Conservation (phyloP, 345 rosid genomes). For the Garcia nutans region DNA sequence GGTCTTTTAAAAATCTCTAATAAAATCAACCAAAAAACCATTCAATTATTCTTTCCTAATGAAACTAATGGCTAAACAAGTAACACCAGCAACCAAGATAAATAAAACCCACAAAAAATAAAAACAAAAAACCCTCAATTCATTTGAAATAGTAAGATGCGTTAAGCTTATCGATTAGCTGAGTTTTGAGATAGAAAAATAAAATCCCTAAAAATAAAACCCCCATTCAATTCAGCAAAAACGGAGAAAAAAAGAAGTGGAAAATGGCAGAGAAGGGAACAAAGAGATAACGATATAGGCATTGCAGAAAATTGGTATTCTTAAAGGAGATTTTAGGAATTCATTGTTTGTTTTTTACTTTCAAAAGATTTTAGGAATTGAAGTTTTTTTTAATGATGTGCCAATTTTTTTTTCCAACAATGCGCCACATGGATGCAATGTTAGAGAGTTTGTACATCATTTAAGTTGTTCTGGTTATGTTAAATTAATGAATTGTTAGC, state of each 20-base stretch:
- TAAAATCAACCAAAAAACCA: slow-evolving; percentile 55
- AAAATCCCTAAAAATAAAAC: slow-evolving; percentile 3
- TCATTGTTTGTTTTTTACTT: too few relatives aligned
- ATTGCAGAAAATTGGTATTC: too few relatives aligned
- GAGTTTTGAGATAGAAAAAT: slow-evolving; percentile 27
- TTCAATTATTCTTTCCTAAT: slow-evolving; percentile 13
- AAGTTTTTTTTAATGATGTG: too few relatives aligned
- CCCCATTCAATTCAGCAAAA: background rate
- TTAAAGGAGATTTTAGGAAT: too few relatives aligned
- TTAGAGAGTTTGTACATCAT: too few relatives aligned
- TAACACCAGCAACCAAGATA: slow-evolving; percentile 10
- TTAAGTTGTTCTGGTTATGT: too few relatives aligned
- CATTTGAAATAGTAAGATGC: slow-evolving; percentile 33
- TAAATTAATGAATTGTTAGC: too few relatives aligned
- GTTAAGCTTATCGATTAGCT: slow-evolving; percentile 40
- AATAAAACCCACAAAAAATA: background rate
- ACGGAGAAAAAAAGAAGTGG: too few relatives aligned
- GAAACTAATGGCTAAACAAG: background rate
- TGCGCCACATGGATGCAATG: too few relatives aligned
- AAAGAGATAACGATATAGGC: background rate
- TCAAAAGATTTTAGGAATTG: too few relatives aligned
- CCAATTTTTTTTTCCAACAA: too few relatives aligned
- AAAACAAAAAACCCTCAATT: slow-evolving; percentile 41
- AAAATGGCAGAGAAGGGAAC: background rate
- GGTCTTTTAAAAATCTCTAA: slow-evolving; percentile 51